A percentile compares a stretch with the other conserved stretches of the same genome.
These are phyloP conservation scores for Neoarthrinium moseri DNA, from an alignment of 2,329 filamentous ascomycete species.

Conservation along the genomic window DNA sequence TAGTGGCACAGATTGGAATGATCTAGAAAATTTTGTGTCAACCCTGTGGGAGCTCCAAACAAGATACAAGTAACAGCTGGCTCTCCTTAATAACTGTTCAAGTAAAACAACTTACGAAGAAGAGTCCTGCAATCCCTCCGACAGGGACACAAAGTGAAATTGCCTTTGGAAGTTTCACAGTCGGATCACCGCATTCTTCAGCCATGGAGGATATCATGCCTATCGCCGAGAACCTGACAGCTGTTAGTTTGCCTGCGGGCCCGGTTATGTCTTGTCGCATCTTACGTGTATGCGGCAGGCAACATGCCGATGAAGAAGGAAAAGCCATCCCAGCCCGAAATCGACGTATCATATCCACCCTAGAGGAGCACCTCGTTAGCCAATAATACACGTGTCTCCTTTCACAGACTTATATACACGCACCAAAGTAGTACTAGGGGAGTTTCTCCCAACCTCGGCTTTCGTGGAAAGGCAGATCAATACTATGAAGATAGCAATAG, in stretches of 20 bases:
- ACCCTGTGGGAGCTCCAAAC: no score
- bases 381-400: not conserved
- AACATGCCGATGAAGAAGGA: slow-evolving; percentile 63
- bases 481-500: slow-evolving; percentile 54
- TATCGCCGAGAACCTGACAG: slow-evolving; percentile 50
- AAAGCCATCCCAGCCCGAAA: slow-evolving; percentile 58
- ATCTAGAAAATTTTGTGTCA: slow-evolving; percentile 31
- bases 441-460: slow-evolving; percentile 52
- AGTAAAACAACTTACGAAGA: slow-evolving; percentile 37
- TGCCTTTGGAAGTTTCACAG: slow-evolving; percentile 50
- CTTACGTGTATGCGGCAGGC: slow-evolving; percentile 52
- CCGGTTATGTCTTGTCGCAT: not conserved
- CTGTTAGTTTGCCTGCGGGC: not conserved
- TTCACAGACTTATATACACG: not conserved
- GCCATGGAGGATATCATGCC: slow-evolving; percentile 65
- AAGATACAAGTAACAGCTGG: no score
- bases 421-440: slow-evolving; percentile 45
- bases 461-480: slow-evolving; percentile 55
- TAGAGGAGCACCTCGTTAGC: slow-evolving; percentile 6
- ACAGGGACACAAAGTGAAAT: slow-evolving; percentile 51
- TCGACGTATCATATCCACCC: slow-evolving; percentile 53
- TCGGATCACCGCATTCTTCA: slow-evolving; percentile 55
- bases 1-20: slow-evolving; percentile 48
- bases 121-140: slow-evolving; percentile 51
- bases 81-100: not conserved